Conservation (phyloP, 1,284 basidiomycete species). For the Omphalotus olearius region DNA sequence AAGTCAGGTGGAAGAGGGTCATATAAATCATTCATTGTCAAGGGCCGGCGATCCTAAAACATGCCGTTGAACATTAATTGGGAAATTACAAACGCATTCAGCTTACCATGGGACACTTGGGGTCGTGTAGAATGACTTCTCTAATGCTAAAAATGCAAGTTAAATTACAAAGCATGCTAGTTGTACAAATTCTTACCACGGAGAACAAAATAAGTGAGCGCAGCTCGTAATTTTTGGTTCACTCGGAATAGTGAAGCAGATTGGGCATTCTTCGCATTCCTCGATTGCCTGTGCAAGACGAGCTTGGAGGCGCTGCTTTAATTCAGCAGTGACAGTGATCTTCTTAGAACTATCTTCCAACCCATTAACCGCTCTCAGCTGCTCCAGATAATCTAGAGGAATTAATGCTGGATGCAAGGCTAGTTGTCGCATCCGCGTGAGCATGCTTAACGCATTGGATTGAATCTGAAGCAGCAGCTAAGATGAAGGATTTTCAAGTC, state of each 20-base stretch:
- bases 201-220: constrained; percentile 71
- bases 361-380: constrained; percentile 43
- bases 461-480: constrained; percentile 41
- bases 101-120: constrained; percentile 76
- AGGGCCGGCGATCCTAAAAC: constrained; percentile 65
- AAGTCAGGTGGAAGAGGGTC: constrained; percentile 64
- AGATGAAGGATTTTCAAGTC: constrained; percentile 1
- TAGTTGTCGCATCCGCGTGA: constrained; percentile 85
- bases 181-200: constrained; percentile 44
- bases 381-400: constrained; percentile 71
- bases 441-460: constrained; percentile 73
- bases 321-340: constrained; percentile 42
- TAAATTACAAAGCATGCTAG: not conserved
- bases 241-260: constrained; percentile 65
- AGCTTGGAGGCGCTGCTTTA: constrained; percentile 54
- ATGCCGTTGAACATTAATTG: not conserved
- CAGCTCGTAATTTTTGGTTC: constrained; percentile 80
- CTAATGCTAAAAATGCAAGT: constrained; percentile 44
- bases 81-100: not conserved
- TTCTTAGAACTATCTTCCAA: constrained; percentile 26
- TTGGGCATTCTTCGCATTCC: constrained; percentile 81
- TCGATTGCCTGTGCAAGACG: constrained; percentile 68
- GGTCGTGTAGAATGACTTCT: constrained; percentile 61
- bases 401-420: constrained; percentile 79
- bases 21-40: constrained; percentile 59